phyloP scores from a whole-genome alignment of 257 asterid species.

The Gentiana macrophylla region DNA sequence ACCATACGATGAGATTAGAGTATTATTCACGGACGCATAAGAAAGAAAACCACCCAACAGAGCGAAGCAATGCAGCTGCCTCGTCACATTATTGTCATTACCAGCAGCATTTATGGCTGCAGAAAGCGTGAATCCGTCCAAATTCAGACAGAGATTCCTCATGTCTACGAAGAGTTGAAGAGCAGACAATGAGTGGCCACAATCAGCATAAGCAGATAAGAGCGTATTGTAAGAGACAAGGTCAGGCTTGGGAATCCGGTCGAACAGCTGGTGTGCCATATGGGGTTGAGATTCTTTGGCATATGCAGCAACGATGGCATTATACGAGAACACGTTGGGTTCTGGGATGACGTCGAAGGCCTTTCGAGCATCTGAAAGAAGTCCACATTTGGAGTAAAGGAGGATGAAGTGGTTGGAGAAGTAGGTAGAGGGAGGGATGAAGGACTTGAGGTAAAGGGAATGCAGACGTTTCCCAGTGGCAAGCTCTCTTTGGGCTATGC shows the following conservation, averaged over 20 bases:
- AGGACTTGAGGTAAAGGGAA: conserved; percentile 38
- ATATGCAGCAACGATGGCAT: conserved; percentile 51
- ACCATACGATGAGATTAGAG: conserved; percentile 45
- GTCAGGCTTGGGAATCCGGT: conserved; percentile 64
- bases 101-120: conserved; percentile 40
- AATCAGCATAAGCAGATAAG: conserved; percentile 64
- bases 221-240: conserved; percentile 71
- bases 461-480: conserved; percentile 52
- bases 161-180: conserved; percentile 27
- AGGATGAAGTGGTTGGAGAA: conserved; percentile 72
- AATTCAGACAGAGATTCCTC: conserved; percentile 24
- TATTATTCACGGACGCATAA: conserved; percentile 54
- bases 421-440: conserved; percentile 43
- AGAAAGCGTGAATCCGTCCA: conserved; percentile 65
- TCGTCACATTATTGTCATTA: conserved; percentile 27
- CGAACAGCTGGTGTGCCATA: conserved; percentile 52
- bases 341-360: conserved; percentile 33
- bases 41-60: conserved; percentile 35
- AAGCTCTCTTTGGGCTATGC: conserved; percentile 46
- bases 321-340: conserved; percentile 72
- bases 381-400: conserved; percentile 66
- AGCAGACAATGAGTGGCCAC: conserved; percentile 29
- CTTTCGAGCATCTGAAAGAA: conserved; percentile 37
- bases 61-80: conserved; percentile 44
- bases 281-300: conserved; percentile 38